Conservation (phyloP, 108 stramenopile genomes). For the Cylindrotheca closterium region DNA sequence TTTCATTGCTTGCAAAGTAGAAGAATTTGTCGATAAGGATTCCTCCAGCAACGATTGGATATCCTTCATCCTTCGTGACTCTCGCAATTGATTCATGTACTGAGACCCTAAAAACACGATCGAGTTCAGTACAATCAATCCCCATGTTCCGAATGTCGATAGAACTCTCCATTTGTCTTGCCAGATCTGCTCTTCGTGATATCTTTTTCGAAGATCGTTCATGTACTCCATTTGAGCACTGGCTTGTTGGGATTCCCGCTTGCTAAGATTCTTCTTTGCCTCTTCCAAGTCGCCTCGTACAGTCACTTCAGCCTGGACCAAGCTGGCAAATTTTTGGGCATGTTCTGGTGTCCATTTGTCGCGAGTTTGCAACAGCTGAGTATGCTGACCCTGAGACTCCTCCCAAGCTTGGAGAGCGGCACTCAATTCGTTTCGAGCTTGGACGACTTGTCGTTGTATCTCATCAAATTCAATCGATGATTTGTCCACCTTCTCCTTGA, state of each 20-base stretch:
- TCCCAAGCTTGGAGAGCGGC: constrained; percentile 34
- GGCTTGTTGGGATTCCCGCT: constrained; percentile 26
- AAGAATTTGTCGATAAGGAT: constrained; percentile 2
- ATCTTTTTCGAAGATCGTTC: constrained; percentile 53
- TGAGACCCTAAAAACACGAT: constrained; percentile 52
- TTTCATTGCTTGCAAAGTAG: constrained; percentile 4
- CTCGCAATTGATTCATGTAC: constrained; percentile 37
- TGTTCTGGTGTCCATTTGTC: constrained; percentile 51
- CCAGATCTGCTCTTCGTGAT: constrained; percentile 76
- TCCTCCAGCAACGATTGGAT: constrained; percentile 24
- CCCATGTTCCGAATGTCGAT: constrained; percentile 62
- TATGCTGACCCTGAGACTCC: constrained; percentile 33
- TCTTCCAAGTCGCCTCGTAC: constrained; percentile 30
- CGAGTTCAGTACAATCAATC: constrained; percentile 52
- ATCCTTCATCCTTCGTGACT: constrained; percentile 33
- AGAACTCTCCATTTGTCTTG: constrained; percentile 65
- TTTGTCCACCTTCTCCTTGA: constrained; percentile 41
- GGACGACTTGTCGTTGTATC: constrained; percentile 26
- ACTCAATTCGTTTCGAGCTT: constrained; percentile 34
- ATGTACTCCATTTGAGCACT: constrained; percentile 46
- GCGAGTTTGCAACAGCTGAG: constrained; percentile 39
- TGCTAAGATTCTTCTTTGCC: constrained; percentile 29
- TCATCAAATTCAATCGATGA: constrained; percentile 47
- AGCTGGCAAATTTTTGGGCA: constrained; percentile 50
- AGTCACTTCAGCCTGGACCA: constrained; percentile 38